Percentiles rank a stretch among this genome's conserved stretches.
phyloP scores from a whole-genome alignment of 73 alveolate genomes.

The Paramecium primaurelia region DNA sequence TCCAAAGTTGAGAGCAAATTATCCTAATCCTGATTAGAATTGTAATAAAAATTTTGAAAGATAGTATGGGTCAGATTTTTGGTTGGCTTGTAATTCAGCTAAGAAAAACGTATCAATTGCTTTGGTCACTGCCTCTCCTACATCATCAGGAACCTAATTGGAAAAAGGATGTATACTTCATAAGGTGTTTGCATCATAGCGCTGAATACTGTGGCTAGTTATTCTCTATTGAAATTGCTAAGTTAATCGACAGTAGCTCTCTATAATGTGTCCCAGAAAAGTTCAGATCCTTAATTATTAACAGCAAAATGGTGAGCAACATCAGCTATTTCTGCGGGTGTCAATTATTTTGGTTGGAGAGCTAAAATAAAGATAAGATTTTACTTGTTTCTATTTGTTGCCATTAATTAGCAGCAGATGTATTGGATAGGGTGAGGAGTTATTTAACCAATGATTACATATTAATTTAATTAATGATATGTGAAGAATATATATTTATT shows the following conservation, averaged over 20 bases:
- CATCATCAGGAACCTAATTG: slow-evolving; percentile 2
- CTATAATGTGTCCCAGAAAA: slow-evolving; percentile 29
- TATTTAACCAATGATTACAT: neutral
- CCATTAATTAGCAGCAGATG: neutral
- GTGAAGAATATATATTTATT: neutral
- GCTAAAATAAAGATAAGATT: neutral
- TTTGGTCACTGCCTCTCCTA: neutral
- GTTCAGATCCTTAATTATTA: slow-evolving; percentile 3
- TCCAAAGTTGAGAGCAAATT: neutral
- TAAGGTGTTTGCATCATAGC: slow-evolving; percentile 20
- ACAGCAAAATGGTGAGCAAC: slow-evolving; percentile 11
- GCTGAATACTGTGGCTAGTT: neutral
- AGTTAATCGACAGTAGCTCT: slow-evolving; percentile 30
- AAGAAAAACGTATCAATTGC: neutral
- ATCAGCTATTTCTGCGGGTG: neutral
- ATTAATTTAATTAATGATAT: neutral
- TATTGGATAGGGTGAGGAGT: neutral
- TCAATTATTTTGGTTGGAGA: slow-evolving; percentile 2
- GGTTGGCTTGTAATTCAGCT: neutral
- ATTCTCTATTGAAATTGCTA: neutral
- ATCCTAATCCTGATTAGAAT: slow-evolving; percentile 7
- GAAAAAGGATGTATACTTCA: neutral
- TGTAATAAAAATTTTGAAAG: neutral
- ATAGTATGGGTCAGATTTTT: neutral
- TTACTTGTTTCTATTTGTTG: neutral